Conservation (phyloP, 129 eudicot species). For the Mikania micrantha region DNA sequence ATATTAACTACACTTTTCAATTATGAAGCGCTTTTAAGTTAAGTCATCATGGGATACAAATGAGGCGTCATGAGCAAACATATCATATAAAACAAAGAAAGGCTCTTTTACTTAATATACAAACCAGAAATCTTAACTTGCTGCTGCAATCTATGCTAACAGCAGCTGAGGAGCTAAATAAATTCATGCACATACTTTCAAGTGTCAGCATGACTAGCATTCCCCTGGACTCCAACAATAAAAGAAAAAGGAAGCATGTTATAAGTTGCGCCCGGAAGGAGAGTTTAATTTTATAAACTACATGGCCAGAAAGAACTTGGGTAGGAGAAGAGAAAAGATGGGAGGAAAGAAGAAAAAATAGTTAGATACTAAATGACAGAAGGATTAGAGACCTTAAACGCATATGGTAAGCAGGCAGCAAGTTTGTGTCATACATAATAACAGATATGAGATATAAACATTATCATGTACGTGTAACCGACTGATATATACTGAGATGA, state of each 20-base stretch:
- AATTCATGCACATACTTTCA: background rate
- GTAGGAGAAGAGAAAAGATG: background rate
- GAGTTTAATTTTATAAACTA: background rate
- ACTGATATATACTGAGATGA: constrained; percentile 5
- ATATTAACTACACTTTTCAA: background rate
- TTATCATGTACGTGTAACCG: background rate
- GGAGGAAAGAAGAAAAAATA: background rate
- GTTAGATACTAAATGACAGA: background rate
- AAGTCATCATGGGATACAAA: background rate
- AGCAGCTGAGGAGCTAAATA: background rate
- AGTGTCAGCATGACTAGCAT: constrained; percentile 1
- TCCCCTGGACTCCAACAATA: background rate
- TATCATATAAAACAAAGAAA: background rate
- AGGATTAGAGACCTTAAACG: background rate
- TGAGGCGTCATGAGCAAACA: background rate
- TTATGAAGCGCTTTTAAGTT: background rate
- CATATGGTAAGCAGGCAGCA: constrained; percentile 13
- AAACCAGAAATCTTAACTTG: background rate
- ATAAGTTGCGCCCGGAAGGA: background rate
- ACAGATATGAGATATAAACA: background rate
- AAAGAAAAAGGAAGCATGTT: background rate
- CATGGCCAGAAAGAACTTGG: background rate
- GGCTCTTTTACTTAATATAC: background rate
- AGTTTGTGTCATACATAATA: background rate
- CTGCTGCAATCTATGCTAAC: background rate